These are phyloP conservation scores for Scenedesmus sp. DNA, from an alignment of 163 green algal species.

Conservation along the genomic window DNA sequence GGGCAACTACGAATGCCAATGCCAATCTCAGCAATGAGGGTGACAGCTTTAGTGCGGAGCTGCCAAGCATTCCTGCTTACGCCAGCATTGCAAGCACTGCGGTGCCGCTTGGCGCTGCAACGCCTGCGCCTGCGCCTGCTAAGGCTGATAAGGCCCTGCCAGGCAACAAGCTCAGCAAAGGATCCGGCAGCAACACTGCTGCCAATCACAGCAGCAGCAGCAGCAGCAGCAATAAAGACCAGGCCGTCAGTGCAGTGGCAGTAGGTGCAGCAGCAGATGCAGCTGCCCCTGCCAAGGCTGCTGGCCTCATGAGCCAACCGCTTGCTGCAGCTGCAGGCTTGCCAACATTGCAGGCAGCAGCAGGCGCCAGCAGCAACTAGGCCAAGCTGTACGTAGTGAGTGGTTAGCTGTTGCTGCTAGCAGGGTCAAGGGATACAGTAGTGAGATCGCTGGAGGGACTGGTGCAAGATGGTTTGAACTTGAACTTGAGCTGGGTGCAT, in stretches of 20 bases:
- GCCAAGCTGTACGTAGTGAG: no score
- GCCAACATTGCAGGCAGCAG: not conserved
- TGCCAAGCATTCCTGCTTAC: not conserved
- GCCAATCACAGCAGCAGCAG: not conserved
- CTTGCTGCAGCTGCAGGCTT: not conserved
- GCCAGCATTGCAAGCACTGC: conserved; percentile 5
- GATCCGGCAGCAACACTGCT: not conserved
- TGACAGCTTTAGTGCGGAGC: not conserved
- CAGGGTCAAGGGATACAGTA: not conserved
- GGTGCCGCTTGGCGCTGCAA: not conserved
- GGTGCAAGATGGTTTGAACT: not conserved
- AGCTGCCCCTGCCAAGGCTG: not conserved
- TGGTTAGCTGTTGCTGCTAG: not conserved
- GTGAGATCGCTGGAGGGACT: no score
- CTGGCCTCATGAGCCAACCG: not conserved
- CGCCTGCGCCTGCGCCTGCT: not conserved
- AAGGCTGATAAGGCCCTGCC: not conserved
- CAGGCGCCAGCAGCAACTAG: not conserved
- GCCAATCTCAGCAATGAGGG: not conserved
- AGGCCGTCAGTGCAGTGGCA: not conserved
- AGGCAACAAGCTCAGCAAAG: not conserved
- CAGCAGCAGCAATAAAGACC: not conserved
- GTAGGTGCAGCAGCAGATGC: not conserved
- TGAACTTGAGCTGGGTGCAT: not conserved
- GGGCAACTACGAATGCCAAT: not conserved